A percentile compares a stretch with the other conserved stretches of the same genome.
These are phyloP conservation scores for Alternaria ethzedia DNA, from an alignment of 2,329 filamentous ascomycete genomes.

Conservation along the genomic window DNA sequence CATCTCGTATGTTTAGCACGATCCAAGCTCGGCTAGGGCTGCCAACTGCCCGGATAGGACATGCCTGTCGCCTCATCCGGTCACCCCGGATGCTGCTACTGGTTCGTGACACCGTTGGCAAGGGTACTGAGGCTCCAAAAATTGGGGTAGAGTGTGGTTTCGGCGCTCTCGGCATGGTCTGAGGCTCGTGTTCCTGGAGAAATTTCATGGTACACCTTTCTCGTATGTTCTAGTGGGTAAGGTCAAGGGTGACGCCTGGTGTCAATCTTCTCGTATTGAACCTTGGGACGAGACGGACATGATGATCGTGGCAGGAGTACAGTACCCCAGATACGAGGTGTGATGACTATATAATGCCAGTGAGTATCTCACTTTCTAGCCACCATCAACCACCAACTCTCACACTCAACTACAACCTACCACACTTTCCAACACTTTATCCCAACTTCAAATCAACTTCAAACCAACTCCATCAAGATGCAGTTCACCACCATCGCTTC, in stretches of 20 bases:
- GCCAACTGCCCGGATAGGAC: background rate
- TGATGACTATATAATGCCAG: conserved; percentile 4
- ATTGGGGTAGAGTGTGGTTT: background rate
- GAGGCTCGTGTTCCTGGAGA: background rate
- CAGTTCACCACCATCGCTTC: conserved; percentile 25
- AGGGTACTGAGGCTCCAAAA: background rate
- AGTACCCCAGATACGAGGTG: background rate
- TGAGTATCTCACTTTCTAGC: background rate
- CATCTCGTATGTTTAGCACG: conserved; percentile 6
- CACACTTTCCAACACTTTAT: background rate
- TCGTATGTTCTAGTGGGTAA: background rate
- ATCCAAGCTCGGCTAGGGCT: background rate
- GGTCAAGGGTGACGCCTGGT: background rate
- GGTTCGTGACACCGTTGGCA: background rate
- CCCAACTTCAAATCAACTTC: background rate
- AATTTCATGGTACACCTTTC: background rate
- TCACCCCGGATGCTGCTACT: background rate
- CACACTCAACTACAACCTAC: background rate
- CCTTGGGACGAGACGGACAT: background rate
- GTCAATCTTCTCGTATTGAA: conserved; percentile 4
- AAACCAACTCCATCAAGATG: conserved; percentile 15
- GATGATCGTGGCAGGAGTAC: background rate
- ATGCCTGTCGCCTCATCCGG: background rate
- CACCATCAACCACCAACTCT: conserved; percentile 8
- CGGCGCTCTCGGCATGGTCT: background rate